phyloP scores from a whole-genome alignment of 1,284 basidiomycete genomes.

The Cutaneotrichosporon mucoides region DNA sequence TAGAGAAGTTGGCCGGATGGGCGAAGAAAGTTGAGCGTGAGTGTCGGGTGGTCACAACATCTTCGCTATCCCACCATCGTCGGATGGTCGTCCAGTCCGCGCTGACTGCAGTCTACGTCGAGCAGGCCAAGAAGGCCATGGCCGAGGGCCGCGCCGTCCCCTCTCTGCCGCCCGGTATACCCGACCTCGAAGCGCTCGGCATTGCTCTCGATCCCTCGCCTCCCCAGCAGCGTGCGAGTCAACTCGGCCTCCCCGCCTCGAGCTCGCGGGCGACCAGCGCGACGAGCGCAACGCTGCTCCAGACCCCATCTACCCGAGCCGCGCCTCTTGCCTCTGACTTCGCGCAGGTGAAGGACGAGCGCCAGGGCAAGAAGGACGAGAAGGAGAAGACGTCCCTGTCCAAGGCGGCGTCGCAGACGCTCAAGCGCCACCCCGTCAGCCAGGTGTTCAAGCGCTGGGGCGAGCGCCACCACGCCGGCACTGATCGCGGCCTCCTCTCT shows the following conservation, averaged over 20 bases:
- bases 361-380: too few species aligned
- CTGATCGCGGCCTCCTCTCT: neutral
- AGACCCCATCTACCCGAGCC: neutral
- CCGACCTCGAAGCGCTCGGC: conserved; percentile 30
- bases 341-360: neutral
- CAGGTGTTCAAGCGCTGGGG: conserved; percentile 9
- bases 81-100: too few species aligned
- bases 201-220: too few species aligned
- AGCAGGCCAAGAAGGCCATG: conserved; percentile 41
- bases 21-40: conserved; percentile 44
- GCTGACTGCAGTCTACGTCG: conserved; percentile 34
- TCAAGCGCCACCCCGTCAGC: conserved; percentile 27
- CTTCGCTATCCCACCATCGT: too few species aligned
- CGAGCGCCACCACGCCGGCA: neutral
- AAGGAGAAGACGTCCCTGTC: neutral
- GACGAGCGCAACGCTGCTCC: neutral
- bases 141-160: conserved; percentile 40
- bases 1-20: conserved; percentile 43
- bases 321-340: too few species aligned
- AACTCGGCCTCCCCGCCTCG: too few species aligned
- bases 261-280: too few species aligned
- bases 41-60: too few species aligned
- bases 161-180: conserved; percentile 32
- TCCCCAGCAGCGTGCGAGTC: too few species aligned
- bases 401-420: neutral